Evolutionary conservation across 345 rosid genomes (phyloP), one percentile per base, ranked within the genome.

Genomic region (Moringa oleifera): DNA sequence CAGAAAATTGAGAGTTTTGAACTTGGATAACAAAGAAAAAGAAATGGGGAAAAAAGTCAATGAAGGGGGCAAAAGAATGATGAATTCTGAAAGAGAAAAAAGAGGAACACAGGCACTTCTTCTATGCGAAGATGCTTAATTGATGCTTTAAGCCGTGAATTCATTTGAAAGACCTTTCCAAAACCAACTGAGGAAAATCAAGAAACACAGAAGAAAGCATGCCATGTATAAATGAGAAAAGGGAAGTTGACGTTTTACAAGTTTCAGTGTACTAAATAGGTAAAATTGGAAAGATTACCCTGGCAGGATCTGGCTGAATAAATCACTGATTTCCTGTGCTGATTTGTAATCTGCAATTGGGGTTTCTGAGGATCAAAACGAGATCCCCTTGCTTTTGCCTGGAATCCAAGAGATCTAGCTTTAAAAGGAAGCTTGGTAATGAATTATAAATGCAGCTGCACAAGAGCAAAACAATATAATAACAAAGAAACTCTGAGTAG

Each of bases 241-340:
- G 11, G 46, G 20, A 25, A 59, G 59, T 59, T 59, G 64, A 58
- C 63, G 51, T 62, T 4, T 57, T 57, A 15, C 18, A 50, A 36
- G 59, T 49, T 33, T 67, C 57, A 33, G 47, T 45, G 18, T 33
- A 31, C 9, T 25, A 58, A 62, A 12, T 5, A 58, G 41, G 51
- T 58, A 49, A 64, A 63, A 61, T 17, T 51, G 63, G 70, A 60
- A 71, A 68, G 60, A 53, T 55, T 65, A 58, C 63, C 52, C 51
- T 45, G 31, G 61, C 47, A 25, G 72, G 58, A 69, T 58, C 65
- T 63, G 46, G 23, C 24, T n/a, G 17, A 49, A 65, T 33, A 65
- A n/a, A 70, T 58, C 51, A 60, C 56, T 37, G 55, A 71, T 24
- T 51, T 1, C 24, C 12, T 33, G 15, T 25, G 25, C 62, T 67